Evolutionary conservation across 129 eudicot species (phyloP).

Genomic region (Heracleum sosnowskyi): DNA sequence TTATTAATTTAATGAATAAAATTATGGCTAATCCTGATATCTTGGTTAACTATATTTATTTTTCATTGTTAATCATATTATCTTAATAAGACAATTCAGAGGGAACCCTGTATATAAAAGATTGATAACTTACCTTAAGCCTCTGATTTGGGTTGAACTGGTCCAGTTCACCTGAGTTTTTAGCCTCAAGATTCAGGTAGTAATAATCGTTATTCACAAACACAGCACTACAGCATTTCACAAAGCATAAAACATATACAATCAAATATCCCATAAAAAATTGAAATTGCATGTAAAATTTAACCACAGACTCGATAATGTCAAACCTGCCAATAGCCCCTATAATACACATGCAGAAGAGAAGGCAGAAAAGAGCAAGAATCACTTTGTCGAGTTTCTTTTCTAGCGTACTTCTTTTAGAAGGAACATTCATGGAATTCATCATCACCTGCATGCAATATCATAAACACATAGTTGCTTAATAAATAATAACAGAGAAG

Average conservation of each 20-base stretch:
- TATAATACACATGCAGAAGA: slow-evolving; percentile 78
- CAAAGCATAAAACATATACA: background rate
- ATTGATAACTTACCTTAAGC: slow-evolving; percentile 53
- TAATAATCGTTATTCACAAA: slow-evolving; percentile 54
- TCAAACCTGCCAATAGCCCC: slow-evolving; percentile 91
- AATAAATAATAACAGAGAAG: background rate
- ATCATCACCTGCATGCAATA: slow-evolving; percentile 77
- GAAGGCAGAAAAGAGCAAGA: slow-evolving; percentile 66
- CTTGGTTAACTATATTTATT: background rate
- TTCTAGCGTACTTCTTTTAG: slow-evolving; percentile 90
- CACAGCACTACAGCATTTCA: slow-evolving; percentile 59
- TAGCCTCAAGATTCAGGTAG: slow-evolving; percentile 54
- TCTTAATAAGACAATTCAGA: background rate
- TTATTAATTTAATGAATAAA: background rate
- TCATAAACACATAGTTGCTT: background rate
- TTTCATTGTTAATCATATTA: background rate
- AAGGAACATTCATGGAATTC: slow-evolving; percentile 98
- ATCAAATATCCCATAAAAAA: slow-evolving; percentile 9
- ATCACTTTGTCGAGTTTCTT: slow-evolving; percentile 94
- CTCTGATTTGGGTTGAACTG: slow-evolving; percentile 77
- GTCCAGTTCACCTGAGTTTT: slow-evolving; percentile 17
- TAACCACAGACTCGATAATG: slow-evolving; percentile 12
- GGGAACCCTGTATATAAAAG: background rate
- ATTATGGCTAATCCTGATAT: background rate
- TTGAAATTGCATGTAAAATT: background rate